Base-by-base conservation (phyloP, 2,329 filamentous ascomycete species). In the Fusarium sp. region DNA sequence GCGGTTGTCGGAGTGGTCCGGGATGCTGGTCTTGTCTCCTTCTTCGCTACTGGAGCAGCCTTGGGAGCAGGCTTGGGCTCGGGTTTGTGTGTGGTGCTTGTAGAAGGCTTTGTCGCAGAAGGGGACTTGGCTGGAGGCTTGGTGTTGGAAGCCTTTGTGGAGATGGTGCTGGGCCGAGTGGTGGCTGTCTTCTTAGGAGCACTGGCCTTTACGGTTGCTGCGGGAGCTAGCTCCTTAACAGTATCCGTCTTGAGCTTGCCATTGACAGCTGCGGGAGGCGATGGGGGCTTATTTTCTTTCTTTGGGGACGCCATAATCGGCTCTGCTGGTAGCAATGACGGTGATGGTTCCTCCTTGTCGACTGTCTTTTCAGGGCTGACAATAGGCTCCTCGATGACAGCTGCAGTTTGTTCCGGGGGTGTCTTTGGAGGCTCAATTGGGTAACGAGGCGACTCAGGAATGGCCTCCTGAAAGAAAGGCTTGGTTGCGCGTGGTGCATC, bases 391-490 rank as follows among this genome's bases (percentile, higher is more conserved):
- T 81, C 62, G 60, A 77, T 54, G 49, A 79, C 57, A 71, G 72
- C 62, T 65, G 71, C 68, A 50, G 71, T 48, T 20, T 71, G 53
- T 23, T 68, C 44, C 16, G 49, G 46, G 28, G 57, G 46, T 24
- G 63, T 55, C 39, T 63, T 69, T 26, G 66, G 59, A 23, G 55
- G 21, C 8, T 71, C 67, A 31, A 63, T 53, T 38, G 76, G 72
- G n/a, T 73, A 70, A 35, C 68, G 75, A 26, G 83, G 81, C 3
- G 82, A 82, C 64, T 84, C 82, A 18, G 80, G 78, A 49, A 84
- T 82, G 3, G 82, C 69, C 58, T 84, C 81, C 39, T 80, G 76
- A 37, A 78, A 65, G 44, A 78, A 65, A 13, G 71, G 61, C 52
- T 72, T 75, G 53, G 69, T 60, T 18, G 42, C 57, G 31, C 57